Percentiles rank a stretch among this genome's conserved stretches.
These are phyloP conservation scores for Zygosaccharomyces siamensis DNA, from an alignment of 805 yeast species.

Conservation along the genomic window DNA sequence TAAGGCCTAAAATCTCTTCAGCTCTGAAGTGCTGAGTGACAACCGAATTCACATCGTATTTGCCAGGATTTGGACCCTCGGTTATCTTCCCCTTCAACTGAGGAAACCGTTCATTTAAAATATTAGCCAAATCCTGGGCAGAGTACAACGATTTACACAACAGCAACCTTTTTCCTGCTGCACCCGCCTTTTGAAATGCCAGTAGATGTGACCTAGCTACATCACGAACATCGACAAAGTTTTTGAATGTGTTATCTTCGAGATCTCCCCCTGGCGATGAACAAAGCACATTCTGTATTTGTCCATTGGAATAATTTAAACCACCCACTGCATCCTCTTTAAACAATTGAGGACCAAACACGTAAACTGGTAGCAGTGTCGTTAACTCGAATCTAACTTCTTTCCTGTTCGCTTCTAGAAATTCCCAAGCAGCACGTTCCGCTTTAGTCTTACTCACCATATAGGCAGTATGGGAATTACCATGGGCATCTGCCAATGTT, in stretches of 20 bases:
- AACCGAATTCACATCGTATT: constrained; percentile 2
- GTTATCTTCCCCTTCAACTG: constrained; percentile 43
- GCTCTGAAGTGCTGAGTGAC: constrained; percentile 18
- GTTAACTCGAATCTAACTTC: constrained; percentile 28
- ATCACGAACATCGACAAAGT: constrained; percentile 49
- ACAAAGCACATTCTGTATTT: constrained; percentile 32
- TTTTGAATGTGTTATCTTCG: no score
- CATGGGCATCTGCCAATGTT: constrained; percentile 24
- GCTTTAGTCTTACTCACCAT: constrained; percentile 42
- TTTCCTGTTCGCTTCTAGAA: constrained; percentile 36
- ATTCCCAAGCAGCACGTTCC: constrained; percentile 55
- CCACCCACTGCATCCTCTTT: constrained; percentile 35
- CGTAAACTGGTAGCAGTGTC: constrained; percentile 42
- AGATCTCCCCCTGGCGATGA: constrained; percentile 22
- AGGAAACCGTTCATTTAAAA: constrained; percentile 39
- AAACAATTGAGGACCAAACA: constrained; percentile 50
- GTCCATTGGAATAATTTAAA: constrained; percentile 37
- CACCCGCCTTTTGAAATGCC: constrained; percentile 41
- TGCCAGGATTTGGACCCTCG: constrained; percentile 35
- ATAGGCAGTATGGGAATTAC: constrained; percentile 39
- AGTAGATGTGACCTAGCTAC: constrained; percentile 53
- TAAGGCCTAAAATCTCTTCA: constrained; percentile 22
- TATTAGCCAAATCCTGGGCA: constrained; percentile 28
- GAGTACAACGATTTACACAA: constrained; percentile 23
- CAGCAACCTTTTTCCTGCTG: constrained; percentile 35